Evolutionary conservation across 2,329 filamentous ascomycete genomes (phyloP), one percentile per base, ranked within the genome.

Genomic region (Talaromyces sp.): DNA sequence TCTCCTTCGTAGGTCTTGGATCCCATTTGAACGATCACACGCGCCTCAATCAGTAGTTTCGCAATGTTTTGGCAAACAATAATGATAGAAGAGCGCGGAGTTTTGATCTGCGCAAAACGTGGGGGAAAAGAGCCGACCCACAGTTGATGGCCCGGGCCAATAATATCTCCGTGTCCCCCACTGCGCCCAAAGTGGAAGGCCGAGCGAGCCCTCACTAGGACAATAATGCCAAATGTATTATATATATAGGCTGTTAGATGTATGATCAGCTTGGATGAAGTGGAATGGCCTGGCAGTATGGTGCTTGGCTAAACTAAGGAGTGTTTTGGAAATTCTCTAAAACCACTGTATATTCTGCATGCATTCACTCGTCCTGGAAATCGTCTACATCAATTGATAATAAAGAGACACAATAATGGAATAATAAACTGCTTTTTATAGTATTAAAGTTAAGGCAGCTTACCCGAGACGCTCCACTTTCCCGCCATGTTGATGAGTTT

Each of bases 1-100:
- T 58, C 56, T 51, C 61, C 61, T 57, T 62, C 61, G 28, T 40
- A 62, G 40, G 56, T 59, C 57, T 59, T 59, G 16, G 61, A 57
- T 56, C 61, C 61, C 61, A 62, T 62, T 56, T 57, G 36, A 16
- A 56, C 44, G 23, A 12, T 47, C 8, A 47, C 44, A 8, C 1
- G 14, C 16, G 2, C 16, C n/a, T 6, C 5, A n/a, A n/a, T 40
- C 14, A 16, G 36, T 40, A n/a, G 36, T 40, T 40, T 40, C 36
- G 16, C 36, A 40, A 40, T 40, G 4, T 7, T n/a, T 6, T 23
- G 23, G 23, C 23, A 23, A 23, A 23, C 23, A 23, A 23, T 23
- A 23, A 23, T 23, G 23, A 23, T 23, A 23, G 23, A 23, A 23
- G 23, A 23, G 23, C 23, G 23, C 23, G 23, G 23, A 23, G 23